Evolutionary conservation across 208 protist genomes (phyloP).

Genomic region (Leishmania gerbilli): DNA sequence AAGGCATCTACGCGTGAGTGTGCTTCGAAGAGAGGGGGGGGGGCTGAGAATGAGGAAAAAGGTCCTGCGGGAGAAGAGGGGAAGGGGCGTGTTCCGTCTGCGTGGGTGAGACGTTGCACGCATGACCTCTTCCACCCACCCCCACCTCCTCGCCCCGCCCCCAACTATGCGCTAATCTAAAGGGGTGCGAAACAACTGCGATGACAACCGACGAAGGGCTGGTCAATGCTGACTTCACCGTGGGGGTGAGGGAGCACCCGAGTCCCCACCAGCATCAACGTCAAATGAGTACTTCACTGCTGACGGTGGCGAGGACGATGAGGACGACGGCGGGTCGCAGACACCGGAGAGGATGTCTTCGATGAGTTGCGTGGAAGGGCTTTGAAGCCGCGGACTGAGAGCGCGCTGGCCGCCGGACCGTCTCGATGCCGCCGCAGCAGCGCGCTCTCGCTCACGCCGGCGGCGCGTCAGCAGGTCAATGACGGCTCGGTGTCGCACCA

Average conservation of each 20-base stretch:
- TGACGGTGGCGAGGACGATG: background rate
- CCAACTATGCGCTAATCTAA: background rate
- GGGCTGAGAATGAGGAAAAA: background rate
- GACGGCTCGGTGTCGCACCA: constrained; percentile 53
- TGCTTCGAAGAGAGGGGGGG: background rate
- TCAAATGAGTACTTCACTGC: constrained; percentile 2
- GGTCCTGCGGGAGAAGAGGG: background rate
- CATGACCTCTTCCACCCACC: background rate
- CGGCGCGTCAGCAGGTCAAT: constrained; percentile 48
- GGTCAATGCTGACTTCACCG: background rate
- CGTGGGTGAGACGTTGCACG: background rate
- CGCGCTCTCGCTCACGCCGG: constrained; percentile 4
- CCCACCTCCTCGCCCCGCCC: background rate
- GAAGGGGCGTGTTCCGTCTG: background rate
- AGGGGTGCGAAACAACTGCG: background rate
- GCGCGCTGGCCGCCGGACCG: background rate
- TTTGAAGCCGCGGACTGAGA: constrained; percentile 1
- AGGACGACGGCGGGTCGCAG: constrained; percentile 16
- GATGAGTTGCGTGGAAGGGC: constrained; percentile 31
- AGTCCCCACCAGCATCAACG: background rate
- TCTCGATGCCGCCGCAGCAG: background rate
- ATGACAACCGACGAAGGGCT: background rate
- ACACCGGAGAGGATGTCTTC: constrained; percentile 43
- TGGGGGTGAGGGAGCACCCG: background rate
- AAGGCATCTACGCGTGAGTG: background rate